Conservation (phyloP, 441 rosid genomes). For the Kokia cookei region DNA sequence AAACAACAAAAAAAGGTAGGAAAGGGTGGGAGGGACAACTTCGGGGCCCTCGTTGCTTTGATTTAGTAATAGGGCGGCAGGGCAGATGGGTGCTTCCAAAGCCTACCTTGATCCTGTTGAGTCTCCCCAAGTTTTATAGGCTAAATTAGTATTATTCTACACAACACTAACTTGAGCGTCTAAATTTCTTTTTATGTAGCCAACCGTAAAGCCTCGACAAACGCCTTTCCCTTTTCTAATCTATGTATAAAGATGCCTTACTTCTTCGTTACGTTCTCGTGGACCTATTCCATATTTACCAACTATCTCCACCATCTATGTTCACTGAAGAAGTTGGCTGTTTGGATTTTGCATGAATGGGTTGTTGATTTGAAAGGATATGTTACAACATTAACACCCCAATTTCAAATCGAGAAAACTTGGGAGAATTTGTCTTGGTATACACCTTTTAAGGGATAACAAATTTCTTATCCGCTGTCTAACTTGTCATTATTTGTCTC, state of each 20-base stretch:
- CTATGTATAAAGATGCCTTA: neutral
- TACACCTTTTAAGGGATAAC: neutral
- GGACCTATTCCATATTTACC: neutral
- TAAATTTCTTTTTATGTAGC: neutral
- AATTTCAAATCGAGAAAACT: neutral
- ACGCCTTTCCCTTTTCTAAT: neutral
- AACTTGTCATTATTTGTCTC: neutral
- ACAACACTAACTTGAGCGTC: neutral
- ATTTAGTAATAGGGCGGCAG: neutral
- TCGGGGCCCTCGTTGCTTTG: neutral
- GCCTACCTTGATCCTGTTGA: neutral
- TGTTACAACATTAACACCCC: too few species aligned
- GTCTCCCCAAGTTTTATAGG: neutral
- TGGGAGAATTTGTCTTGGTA: neutral
- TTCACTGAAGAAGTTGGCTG: neutral
- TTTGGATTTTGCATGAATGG: neutral
- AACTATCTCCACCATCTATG: neutral
- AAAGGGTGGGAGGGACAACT: too few species aligned
- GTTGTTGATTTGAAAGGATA: neutral
- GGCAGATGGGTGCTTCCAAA: neutral
- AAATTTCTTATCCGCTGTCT: neutral
- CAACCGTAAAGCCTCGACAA: neutral
- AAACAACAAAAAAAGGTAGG: too few species aligned
- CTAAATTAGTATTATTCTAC: too few species aligned
- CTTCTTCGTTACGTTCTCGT: constrained; percentile 8